Conservation (phyloP, 768 basidiomycete species). For the Solioccasus polychromus region DNA sequence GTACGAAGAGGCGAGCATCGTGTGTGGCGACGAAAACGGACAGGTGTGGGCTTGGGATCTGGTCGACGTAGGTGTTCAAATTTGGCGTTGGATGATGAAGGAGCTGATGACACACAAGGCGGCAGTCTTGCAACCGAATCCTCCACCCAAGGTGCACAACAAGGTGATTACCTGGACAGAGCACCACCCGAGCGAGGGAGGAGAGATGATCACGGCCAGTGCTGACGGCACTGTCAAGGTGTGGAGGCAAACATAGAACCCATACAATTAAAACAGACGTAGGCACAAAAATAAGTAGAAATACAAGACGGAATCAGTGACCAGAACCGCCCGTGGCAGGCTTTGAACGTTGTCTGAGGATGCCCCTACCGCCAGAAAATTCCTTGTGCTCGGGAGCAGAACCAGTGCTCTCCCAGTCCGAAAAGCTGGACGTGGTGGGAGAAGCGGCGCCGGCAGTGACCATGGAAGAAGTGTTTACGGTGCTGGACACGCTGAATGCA, state of each 20-base stretch:
- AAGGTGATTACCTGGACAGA: constrained; percentile 92
- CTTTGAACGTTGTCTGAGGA: constrained; percentile 31
- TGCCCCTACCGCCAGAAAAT: constrained; percentile 7
- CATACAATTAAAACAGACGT: not conserved
- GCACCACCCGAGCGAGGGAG: constrained; percentile 76
- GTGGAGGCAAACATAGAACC: constrained; percentile 58
- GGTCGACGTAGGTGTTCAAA: constrained; percentile 61
- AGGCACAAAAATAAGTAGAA: constrained; percentile 7
- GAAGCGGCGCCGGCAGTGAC: constrained; percentile 22
- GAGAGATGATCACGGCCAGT: constrained; percentile 86
- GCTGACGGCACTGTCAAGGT: constrained; percentile 91
- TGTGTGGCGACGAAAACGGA: constrained; percentile 91
- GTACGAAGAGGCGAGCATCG: constrained; percentile 73
- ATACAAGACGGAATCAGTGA: constrained; percentile 23
- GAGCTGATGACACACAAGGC: constrained; percentile 46
- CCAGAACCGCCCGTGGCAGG: constrained; percentile 28
- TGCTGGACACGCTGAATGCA: constrained; percentile 15
- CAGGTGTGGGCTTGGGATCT: constrained; percentile 91
- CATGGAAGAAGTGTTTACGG: constrained; percentile 22
- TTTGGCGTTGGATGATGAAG: not conserved
- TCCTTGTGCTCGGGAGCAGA: constrained; percentile 25
- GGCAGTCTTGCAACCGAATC: constrained; percentile 63
- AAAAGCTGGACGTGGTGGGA: constrained; percentile 29
- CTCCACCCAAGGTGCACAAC: constrained; percentile 75
- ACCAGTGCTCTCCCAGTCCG: constrained; percentile 29